phyloP scores from a whole-genome alignment of 1,284 basidiomycete species.

The Thelephora terrestris region DNA sequence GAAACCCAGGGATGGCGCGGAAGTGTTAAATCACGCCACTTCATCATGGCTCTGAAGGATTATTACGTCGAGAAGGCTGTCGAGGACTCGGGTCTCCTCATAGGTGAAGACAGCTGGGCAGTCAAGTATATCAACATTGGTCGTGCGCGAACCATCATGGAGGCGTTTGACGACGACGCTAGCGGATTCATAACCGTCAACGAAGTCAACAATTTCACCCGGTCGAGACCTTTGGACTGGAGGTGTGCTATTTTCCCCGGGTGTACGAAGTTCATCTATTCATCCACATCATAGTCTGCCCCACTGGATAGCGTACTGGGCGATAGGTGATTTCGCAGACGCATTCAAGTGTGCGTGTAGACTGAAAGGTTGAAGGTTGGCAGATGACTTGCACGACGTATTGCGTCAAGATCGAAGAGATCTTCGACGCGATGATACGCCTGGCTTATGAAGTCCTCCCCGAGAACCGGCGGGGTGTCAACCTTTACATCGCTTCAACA shows the following conservation, averaged over 20 bases:
- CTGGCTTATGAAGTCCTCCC: conserved; percentile 10
- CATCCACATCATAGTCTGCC: conserved; percentile 23
- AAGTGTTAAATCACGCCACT: conserved; percentile 26
- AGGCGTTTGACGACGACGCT: conserved; percentile 41
- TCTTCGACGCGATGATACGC: conserved; percentile 15
- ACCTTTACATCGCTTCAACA: conserved; percentile 12
- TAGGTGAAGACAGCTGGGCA: conserved; percentile 27
- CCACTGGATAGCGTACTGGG: conserved; percentile 15
- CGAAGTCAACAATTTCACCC: conserved; percentile 35
- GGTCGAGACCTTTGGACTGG: conserved; percentile 17
- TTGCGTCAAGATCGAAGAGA: conserved; percentile 13
- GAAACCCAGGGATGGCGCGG: conserved; percentile 23
- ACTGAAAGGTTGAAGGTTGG: conserved; percentile 12
- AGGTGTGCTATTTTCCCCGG: conserved; percentile 36
- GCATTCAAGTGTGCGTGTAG: background rate
- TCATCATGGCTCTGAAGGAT: conserved; percentile 26
- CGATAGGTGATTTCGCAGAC: conserved; percentile 4
- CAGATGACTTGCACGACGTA: conserved; percentile 14
- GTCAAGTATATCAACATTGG: conserved; percentile 32
- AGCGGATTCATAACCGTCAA: conserved; percentile 36
- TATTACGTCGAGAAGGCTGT: conserved; percentile 21
- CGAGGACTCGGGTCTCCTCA: background rate
- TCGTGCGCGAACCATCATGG: conserved; percentile 34
- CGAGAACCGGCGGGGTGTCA: conserved; percentile 11
- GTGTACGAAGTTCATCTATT: conserved; percentile 33